A percentile compares a stretch with the other conserved stretches of the same genome.
Evolutionary conservation across 176 grass and related monocot species (phyloP).

Genomic region (Cenchrus fungigraminus): DNA sequence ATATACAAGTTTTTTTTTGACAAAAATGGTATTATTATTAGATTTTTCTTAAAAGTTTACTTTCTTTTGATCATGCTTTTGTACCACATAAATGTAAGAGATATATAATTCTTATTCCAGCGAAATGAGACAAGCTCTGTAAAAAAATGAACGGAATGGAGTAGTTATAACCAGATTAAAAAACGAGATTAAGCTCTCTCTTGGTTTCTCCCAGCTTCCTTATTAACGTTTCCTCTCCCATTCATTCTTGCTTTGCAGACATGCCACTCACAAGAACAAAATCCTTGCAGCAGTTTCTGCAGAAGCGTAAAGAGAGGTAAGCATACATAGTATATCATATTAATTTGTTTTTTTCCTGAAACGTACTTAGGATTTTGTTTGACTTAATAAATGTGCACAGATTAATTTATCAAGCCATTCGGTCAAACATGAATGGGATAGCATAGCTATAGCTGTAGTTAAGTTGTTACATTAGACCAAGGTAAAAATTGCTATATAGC

Average conservation of each 20-base stretch:
- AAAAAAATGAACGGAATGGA: too few relatives aligned
- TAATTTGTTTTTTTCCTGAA: background rate
- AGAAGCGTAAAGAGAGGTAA: conserved; percentile 76
- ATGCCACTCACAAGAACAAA: conserved; percentile 69
- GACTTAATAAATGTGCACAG: background rate
- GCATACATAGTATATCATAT: background rate
- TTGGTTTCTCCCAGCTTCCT: too few relatives aligned
- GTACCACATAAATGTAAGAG: too few relatives aligned
- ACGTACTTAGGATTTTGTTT: background rate
- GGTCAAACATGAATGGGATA: background rate
- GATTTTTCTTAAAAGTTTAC: too few relatives aligned
- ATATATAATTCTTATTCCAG: too few relatives aligned
- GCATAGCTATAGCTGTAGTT: too few relatives aligned
- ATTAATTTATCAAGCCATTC: background rate
- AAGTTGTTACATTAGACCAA: background rate
- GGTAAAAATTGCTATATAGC: background rate
- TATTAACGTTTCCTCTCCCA: background rate
- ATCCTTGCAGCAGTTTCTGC: conserved; percentile 75
- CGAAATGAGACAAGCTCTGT: too few relatives aligned
- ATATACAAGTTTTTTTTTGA: too few relatives aligned
- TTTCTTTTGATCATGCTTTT: too few relatives aligned
- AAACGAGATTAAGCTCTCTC: background rate
- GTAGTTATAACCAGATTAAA: background rate
- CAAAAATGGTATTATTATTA: too few relatives aligned
- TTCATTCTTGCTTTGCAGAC: conserved; percentile 43